phyloP scores from a whole-genome alignment of 768 basidiomycete species.

The Pholiota molesta region DNA sequence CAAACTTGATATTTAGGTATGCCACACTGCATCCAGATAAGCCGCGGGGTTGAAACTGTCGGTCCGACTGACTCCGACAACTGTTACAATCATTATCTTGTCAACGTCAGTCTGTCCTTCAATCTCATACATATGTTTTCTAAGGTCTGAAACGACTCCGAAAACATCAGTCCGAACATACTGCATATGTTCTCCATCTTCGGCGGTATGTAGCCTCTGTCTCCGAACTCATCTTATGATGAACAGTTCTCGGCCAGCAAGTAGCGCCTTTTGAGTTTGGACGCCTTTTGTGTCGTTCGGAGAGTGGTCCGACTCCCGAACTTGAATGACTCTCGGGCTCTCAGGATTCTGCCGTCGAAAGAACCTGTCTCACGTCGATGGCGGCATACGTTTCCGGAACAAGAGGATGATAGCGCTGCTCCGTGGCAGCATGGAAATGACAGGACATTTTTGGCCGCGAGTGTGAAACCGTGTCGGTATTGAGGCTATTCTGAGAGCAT shows the following conservation, averaged over 20 bases:
- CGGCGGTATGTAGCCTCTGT: not conserved
- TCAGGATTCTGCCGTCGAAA: not conserved
- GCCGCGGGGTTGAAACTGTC: not conserved
- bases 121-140: too few species aligned
- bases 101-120: not conserved
- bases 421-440: not conserved
- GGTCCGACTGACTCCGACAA: too few species aligned
- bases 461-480: not conserved
- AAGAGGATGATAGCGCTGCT: not conserved
- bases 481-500: not conserved
- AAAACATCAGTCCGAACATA: not conserved
- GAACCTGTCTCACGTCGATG: not conserved
- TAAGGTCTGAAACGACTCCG: too few species aligned
- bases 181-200: not conserved
- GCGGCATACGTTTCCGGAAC: not conserved
- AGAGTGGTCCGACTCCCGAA: not conserved
- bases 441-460: not conserved
- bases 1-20: not conserved
- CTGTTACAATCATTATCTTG: not conserved
- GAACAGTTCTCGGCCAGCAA: not conserved
- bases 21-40: not conserved
- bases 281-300: not conserved
- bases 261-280: not conserved
- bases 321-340: not conserved
- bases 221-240: not conserved